A percentile compares a stretch with the other conserved stretches of the same genome.
These are phyloP conservation scores for Taiozyma sp. DNA, from an alignment of 1,139 yeast genomes.

Conservation along the genomic window DNA sequence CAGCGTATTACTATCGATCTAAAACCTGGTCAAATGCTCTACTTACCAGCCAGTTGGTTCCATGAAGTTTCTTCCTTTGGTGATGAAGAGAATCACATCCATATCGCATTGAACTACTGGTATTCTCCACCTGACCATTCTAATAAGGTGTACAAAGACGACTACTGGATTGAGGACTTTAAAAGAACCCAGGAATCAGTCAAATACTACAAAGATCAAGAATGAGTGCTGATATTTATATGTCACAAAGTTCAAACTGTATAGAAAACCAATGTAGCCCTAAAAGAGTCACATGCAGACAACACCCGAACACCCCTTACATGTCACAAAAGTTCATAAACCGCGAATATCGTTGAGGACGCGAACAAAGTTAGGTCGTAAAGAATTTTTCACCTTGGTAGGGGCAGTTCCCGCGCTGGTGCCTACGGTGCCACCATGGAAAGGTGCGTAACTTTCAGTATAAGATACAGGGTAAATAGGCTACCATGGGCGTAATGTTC, in stretches of 20 bases:
- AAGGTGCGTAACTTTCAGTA: no score
- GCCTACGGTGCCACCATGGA: no score
- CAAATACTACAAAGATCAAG: slow-evolving; percentile 10
- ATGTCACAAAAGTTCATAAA: neutral
- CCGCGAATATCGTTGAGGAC: neutral
- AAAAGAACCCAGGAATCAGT: slow-evolving; percentile 31
- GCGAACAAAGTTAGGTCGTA: no score
- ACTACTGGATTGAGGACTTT: slow-evolving; percentile 50
- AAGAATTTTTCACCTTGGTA: neutral
- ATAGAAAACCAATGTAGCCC: neutral
- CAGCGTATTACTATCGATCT: slow-evolving; percentile 42
- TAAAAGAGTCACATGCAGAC: neutral
- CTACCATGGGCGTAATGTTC: neutral
- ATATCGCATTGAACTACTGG: slow-evolving; percentile 72
- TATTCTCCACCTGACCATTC: slow-evolving; percentile 53
- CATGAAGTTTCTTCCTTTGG: slow-evolving; percentile 77
- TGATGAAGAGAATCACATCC: slow-evolving; percentile 28
- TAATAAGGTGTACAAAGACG: slow-evolving; percentile 37
- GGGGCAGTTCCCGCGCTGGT: neutral
- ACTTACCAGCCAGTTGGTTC: slow-evolving; percentile 76
- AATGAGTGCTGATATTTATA: neutral
- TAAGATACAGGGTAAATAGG: no score
- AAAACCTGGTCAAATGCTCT: slow-evolving; percentile 61
- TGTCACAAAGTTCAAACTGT: neutral
- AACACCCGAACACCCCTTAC: neutral